Conservation (phyloP, 371 early-diverging fungal species). For the Rhizomucor miehei region DNA sequence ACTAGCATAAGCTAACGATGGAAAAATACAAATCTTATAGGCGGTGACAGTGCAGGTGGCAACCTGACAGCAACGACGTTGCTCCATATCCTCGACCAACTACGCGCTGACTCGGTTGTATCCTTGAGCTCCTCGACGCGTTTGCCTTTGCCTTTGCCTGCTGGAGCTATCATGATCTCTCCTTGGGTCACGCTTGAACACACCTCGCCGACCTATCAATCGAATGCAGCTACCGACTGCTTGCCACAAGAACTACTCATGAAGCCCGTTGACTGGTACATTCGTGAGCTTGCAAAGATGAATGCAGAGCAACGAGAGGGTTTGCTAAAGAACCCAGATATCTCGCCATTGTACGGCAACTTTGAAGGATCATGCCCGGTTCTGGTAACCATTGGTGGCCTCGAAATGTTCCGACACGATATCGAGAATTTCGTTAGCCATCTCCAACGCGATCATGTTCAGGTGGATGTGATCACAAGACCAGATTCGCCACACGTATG, state of each 20-base stretch:
- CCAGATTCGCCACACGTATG: conserved; percentile 27
- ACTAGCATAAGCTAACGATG: not conserved
- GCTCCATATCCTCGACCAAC: conserved; percentile 15
- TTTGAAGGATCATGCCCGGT: conserved; percentile 26
- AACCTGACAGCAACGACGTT: conserved; percentile 22
- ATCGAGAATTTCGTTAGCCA: conserved; percentile 15
- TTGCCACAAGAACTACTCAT: not conserved
- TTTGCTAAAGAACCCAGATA: conserved; percentile 15
- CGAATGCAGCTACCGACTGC: conserved; percentile 11
- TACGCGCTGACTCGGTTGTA: conserved; percentile 3
- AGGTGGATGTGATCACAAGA: conserved; percentile 24
- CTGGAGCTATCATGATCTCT: conserved; percentile 27
- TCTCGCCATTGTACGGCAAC: conserved; percentile 22
- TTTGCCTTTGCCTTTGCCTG: conserved; percentile 19
- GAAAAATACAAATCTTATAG: conserved; percentile 10
- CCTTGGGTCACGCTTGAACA: conserved; percentile 32
- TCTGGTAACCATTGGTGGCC: conserved; percentile 24
- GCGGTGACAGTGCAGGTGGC: conserved; percentile 42
- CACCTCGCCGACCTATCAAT: conserved; percentile 11
- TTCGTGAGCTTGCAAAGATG: conserved; percentile 7
- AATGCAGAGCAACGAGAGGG: conserved; percentile 4
- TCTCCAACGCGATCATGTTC: conserved; percentile 20
- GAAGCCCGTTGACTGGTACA: not conserved
- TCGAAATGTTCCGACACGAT: conserved; percentile 30
- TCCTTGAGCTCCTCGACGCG: conserved; percentile 11